phyloP scores from a whole-genome alignment of 108 stramenopile genomes.

The Nitzschia palea region DNA sequence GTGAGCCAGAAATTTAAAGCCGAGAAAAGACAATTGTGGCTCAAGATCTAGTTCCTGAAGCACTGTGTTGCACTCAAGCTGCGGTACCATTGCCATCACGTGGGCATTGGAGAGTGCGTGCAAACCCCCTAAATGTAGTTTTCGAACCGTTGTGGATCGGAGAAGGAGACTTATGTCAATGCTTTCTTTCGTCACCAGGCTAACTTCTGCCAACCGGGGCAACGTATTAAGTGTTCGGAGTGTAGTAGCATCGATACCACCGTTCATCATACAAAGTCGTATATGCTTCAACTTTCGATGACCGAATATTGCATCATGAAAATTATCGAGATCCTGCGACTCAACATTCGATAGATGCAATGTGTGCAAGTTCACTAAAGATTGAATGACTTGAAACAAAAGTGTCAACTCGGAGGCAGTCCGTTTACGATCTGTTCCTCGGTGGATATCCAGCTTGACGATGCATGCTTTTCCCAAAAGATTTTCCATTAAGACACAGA shows the following conservation, averaged over 20 bases:
- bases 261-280: not conserved
- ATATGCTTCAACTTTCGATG: not conserved
- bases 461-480: not conserved
- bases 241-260: not conserved
- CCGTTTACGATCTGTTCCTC: not conserved
- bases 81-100: not conserved
- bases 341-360: conserved; percentile 8
- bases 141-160: not conserved
- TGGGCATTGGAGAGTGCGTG: not conserved
- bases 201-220: not conserved
- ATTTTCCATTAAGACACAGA: not conserved
- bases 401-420: not conserved
- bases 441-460: conserved; percentile 14
- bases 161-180: not conserved
- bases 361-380: conserved; percentile 5
- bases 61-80: not conserved
- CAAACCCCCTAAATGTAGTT: not conserved
- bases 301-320: not conserved
- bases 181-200: not conserved
- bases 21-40: not conserved
- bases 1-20: not conserved
- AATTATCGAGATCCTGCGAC: not conserved
- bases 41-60: conserved; percentile 10
- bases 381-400: conserved; percentile 2
- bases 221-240: not conserved